phyloP scores from a whole-genome alignment of 805 yeast genomes.

The Metschnikowia hibisci region DNA sequence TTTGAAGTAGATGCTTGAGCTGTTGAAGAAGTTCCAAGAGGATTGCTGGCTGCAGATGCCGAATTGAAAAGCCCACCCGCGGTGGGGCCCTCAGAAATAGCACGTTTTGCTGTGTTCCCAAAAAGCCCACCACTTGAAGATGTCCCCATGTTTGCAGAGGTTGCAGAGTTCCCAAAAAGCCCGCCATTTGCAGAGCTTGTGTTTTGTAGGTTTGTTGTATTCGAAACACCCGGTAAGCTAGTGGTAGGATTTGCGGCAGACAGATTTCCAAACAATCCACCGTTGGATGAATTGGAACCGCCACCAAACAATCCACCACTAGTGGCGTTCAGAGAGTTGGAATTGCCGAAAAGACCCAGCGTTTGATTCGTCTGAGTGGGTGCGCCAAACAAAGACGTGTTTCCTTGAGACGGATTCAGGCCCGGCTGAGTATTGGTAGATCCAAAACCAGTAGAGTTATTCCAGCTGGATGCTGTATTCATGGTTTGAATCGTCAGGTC shows the following conservation, averaged over 20 bases:
- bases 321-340: slow-evolving; percentile 2
- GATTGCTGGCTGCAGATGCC: slow-evolving; percentile 2
- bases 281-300: slow-evolving; percentile 1
- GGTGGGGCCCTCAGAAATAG: slow-evolving; percentile 5
- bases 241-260: not conserved
- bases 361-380: not conserved
- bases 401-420: not conserved
- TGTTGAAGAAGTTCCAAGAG: slow-evolving; percentile 4
- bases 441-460: slow-evolving; percentile 15
- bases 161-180: slow-evolving; percentile 5
- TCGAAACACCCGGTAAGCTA: slow-evolving; percentile 3
- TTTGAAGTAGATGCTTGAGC: not conserved
- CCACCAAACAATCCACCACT: slow-evolving; percentile 3
- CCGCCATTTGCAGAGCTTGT: not conserved
- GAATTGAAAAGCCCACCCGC: slow-evolving; percentile 3
- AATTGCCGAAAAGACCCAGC: slow-evolving; percentile 7
- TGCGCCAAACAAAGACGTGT: slow-evolving; percentile 3
- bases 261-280: slow-evolving; percentile 7
- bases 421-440: slow-evolving; percentile 3
- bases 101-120: slow-evolving; percentile 4
- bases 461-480: slow-evolving; percentile 16
- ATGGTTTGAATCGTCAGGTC: slow-evolving; percentile 4
- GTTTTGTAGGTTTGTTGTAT: slow-evolving; percentile 1
- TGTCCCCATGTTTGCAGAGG: not conserved
- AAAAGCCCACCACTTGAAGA: slow-evolving; percentile 6